phyloP scores from a whole-genome alignment of 495 filamentous ascomycete genomes.

The Immersiella caudata region DNA sequence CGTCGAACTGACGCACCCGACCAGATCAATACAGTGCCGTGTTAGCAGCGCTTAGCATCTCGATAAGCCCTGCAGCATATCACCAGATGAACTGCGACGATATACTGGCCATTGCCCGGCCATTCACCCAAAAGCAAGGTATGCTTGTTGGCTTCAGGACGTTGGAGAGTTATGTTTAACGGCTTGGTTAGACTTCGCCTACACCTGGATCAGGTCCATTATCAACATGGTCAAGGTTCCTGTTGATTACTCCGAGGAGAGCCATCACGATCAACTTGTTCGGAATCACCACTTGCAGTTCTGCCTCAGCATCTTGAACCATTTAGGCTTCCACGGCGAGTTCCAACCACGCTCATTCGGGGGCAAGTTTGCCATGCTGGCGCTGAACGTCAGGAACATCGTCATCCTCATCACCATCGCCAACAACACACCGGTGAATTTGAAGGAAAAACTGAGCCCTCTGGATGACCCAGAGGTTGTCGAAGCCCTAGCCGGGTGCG shows the following conservation, averaged over 20 bases:
- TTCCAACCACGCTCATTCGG: constrained; percentile 60
- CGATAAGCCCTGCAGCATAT: constrained; percentile 51
- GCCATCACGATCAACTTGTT: constrained; percentile 70
- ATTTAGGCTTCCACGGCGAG: constrained; percentile 66
- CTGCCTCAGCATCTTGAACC: constrained; percentile 70
- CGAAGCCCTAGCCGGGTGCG: constrained; percentile 56
- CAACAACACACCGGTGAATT: constrained; percentile 48
- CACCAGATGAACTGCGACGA: constrained; percentile 71
- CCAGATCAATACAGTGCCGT: constrained; percentile 45
- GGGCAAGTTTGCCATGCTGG: constrained; percentile 73
- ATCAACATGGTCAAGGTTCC: constrained; percentile 66
- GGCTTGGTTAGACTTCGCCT: constrained; percentile 46
- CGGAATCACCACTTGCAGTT: constrained; percentile 67
- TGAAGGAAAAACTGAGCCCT: constrained; percentile 51
- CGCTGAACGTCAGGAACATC: constrained; percentile 71
- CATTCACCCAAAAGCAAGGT: constrained; percentile 46
- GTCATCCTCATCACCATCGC: constrained; percentile 67
- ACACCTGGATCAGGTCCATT: constrained; percentile 62
- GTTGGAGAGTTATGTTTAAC: constrained; percentile 39
- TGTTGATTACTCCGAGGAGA: constrained; percentile 70
- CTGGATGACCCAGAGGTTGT: constrained; percentile 67
- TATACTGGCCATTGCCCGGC: constrained; percentile 66
- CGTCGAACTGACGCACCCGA: neutral
- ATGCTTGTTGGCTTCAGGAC: neutral
- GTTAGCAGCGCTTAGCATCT: constrained; percentile 42